These are phyloP conservation scores for Ensete ventricosum DNA, from an alignment of 176 grass and related monocot genomes.

Conservation along the genomic window DNA sequence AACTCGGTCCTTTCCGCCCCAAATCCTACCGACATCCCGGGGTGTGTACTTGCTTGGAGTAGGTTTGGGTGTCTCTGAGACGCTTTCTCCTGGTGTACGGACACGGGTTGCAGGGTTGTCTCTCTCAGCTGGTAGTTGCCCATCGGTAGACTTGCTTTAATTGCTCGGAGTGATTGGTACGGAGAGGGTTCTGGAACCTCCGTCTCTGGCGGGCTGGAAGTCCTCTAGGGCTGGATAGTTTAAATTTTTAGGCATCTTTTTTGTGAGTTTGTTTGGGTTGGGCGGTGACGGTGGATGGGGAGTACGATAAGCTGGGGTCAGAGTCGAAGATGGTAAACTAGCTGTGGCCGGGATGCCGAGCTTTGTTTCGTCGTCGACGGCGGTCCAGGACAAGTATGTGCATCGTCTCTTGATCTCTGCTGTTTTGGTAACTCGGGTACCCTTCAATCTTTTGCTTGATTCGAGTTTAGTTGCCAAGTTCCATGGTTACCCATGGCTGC, in stretches of 20 bases:
- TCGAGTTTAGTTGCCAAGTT: too few relatives aligned
- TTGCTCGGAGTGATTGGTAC: background rate
- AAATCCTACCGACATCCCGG: background rate
- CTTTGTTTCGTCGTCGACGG: background rate
- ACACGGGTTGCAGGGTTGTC: conserved; percentile 1
- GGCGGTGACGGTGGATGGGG: background rate
- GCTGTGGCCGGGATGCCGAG: conserved; percentile 17
- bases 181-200: background rate
- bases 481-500: too few relatives aligned
- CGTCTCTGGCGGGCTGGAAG: background rate
- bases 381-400: conserved; percentile 22
- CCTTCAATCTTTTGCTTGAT: background rate
- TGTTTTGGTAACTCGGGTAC: background rate
- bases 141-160: background rate
- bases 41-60: background rate
- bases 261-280: background rate
- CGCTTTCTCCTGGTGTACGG: background rate
- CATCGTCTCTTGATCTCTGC: background rate
- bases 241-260: background rate
- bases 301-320: background rate
- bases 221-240: conserved; percentile 1
- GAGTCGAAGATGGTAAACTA: conserved; percentile 8
- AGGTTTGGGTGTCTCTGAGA: background rate
- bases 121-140: background rate
- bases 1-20: background rate